A percentile compares a stretch with the other conserved stretches of the same genome.
phyloP scores from a whole-genome alignment of 371 early-diverging fungal species.

The Apophysomyces ossiformis region DNA sequence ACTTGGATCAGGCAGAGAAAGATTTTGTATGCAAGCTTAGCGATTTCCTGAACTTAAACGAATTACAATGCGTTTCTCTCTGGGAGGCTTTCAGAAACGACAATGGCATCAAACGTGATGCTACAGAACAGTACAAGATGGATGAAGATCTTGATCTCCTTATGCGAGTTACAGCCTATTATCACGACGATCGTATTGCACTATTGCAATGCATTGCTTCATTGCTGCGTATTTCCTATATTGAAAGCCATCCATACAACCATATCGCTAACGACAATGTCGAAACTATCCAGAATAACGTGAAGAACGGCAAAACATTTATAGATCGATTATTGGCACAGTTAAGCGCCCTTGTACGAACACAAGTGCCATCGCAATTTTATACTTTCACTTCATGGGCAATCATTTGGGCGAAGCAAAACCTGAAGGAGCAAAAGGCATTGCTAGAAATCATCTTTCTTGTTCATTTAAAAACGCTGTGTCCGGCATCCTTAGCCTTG shows the following conservation, averaged over 20 bases:
- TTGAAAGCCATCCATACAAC: conserved; percentile 32
- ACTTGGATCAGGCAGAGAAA: conserved; percentile 37
- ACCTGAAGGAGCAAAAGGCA: conserved; percentile 44
- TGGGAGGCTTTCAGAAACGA: conserved; percentile 38
- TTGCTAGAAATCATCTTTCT: conserved; percentile 45
- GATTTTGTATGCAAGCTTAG: conserved; percentile 39
- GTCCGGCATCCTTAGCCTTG: conserved; percentile 24
- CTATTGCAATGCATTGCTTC: conserved; percentile 45
- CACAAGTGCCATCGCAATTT: conserved; percentile 22
- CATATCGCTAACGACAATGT: conserved; percentile 32
- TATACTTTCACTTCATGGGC: conserved; percentile 19
- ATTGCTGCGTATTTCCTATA: conserved; percentile 35
- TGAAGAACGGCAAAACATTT: conserved; percentile 22
- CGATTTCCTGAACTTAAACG: conserved; percentile 36
- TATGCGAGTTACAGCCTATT: conserved; percentile 26
- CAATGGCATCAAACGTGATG: conserved; percentile 1
- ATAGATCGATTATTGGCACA: conserved; percentile 37
- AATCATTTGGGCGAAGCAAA: conserved; percentile 40
- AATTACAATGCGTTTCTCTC: conserved; percentile 34
- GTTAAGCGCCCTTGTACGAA: conserved; percentile 28
- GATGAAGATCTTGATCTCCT: conserved; percentile 28
- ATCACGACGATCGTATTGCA: conserved; percentile 44
- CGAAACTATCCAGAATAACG: conserved; percentile 15
- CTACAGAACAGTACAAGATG: conserved; percentile 11
- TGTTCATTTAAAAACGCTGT: conserved; percentile 18